These are phyloP conservation scores for Neurospora sp. DNA, from an alignment of 495 filamentous ascomycete species.

Conservation along the genomic window DNA sequence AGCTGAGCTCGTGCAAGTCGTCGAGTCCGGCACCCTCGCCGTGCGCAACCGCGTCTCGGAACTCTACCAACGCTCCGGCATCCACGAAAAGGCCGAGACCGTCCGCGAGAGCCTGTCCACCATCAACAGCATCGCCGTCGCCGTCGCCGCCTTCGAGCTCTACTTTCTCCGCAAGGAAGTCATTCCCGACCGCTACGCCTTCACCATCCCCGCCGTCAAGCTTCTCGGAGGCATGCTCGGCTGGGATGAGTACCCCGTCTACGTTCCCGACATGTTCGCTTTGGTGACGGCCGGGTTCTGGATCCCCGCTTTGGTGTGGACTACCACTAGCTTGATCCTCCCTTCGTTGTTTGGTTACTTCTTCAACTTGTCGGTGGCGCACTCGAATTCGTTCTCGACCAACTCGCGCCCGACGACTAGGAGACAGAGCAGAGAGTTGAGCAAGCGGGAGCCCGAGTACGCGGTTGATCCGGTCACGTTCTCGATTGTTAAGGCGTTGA, in stretches of 20 bases:
- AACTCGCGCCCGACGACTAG: slow-evolving; percentile 19
- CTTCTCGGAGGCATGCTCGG: slow-evolving; percentile 26
- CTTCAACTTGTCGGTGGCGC: slow-evolving; percentile 61
- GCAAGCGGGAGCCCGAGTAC: slow-evolving; percentile 27
- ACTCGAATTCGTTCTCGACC: slow-evolving; percentile 6
- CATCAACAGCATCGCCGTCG: slow-evolving; percentile 54
- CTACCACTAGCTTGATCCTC: slow-evolving; percentile 55
- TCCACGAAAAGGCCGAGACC: slow-evolving; percentile 45
- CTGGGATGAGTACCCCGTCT: slow-evolving; percentile 40
- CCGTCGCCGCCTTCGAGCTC: slow-evolving; percentile 54
- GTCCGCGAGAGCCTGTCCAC: slow-evolving; percentile 58
- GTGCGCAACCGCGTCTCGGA: slow-evolving; percentile 44
- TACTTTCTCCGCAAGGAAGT: slow-evolving; percentile 49
- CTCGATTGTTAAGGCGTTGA: slow-evolving; percentile 73
- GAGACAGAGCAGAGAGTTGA: slow-evolving; percentile 1
- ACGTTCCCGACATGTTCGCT: slow-evolving; percentile 70
- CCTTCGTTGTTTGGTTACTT: slow-evolving; percentile 71
- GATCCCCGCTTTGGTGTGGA: slow-evolving; percentile 71
- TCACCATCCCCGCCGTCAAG: slow-evolving; percentile 54
- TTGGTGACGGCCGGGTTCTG: slow-evolving; percentile 74
- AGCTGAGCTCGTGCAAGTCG: slow-evolving; percentile 68
- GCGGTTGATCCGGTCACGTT: slow-evolving; percentile 78
- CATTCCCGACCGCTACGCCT: slow-evolving; percentile 58
- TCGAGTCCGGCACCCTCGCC: slow-evolving; percentile 61
- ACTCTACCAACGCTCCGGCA: slow-evolving; percentile 38